Base-by-base conservation (phyloP, 2,329 filamentous ascomycete genomes). In the Aplosporella prunicola region DNA sequence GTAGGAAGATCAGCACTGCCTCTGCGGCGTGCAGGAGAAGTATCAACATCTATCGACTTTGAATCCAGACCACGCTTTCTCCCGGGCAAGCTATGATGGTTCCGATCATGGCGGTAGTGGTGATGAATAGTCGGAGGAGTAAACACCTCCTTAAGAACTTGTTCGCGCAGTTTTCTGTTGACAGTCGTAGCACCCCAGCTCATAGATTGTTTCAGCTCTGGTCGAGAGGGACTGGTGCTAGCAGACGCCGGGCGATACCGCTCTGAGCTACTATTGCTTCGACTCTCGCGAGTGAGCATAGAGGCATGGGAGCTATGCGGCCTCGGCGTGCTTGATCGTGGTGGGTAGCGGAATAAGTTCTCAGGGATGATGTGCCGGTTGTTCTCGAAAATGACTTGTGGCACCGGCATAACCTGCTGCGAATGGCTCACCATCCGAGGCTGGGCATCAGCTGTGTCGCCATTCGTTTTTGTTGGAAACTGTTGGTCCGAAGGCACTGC, bases 281-380 rank as follows among this genome's bases (percentile, higher is more conserved):
- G n/a, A n/a, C n/a, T n/a, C n/a, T n/a, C n/a, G n/a, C n/a, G n/a
- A n/a, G n/a, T n/a, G 4, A 53, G 49, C 9, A 53, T 45, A 0
- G 47, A 53, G 20, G 54, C 50, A 42, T 62, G 56, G 4, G 38
- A 24, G 6, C 35, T 33, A 9, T 32, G 30, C 5, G 35, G 34
- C 16, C 39, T 35, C 4, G 58, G 58, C 14, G 57, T 60, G 38
- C 48, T 56, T 48, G 49, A 55, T 32, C 60, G 60, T 22, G 56
- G 68, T 20, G 77, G 68, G 13, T 79, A 69, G 37, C 78, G 76
- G 33, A 95, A 80, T 18, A 95, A 70, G 50, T 83, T 84, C 30
- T 85, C 78, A 1, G 89, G 89, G 27, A 95, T 78, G 41, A 96
- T 93, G 54, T 96, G 89, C 46, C 82, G 77, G 55, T 96, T 96